Conservation (phyloP, 768 basidiomycete genomes). For the Boletales sp. region DNA sequence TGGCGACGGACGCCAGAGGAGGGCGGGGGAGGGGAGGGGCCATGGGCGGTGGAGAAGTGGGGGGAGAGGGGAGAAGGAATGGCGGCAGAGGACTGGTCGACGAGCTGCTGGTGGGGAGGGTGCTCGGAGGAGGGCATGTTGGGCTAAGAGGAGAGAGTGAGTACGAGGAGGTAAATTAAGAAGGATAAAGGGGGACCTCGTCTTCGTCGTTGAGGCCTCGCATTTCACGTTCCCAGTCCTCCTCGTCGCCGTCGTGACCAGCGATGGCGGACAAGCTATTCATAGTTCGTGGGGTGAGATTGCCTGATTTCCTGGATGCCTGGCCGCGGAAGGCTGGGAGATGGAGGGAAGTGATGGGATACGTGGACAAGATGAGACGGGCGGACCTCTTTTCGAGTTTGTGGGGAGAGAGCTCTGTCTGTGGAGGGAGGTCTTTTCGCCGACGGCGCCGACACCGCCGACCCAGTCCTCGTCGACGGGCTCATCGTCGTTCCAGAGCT, state of each 20-base stretch:
- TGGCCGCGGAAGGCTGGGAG: slow-evolving; percentile 49
- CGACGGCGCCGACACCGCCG: slow-evolving; percentile 76
- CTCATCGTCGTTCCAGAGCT: slow-evolving; percentile 71
- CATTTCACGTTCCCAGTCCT: slow-evolving; percentile 77
- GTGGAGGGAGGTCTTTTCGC: slow-evolving; percentile 77
- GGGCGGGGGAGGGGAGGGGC: slow-evolving; percentile 71
- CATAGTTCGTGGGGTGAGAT: slow-evolving; percentile 64
- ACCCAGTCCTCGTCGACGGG: slow-evolving; percentile 79
- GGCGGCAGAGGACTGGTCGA: slow-evolving; percentile 41
- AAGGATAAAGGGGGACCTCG: slow-evolving; percentile 45
- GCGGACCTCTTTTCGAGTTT: slow-evolving; percentile 70
- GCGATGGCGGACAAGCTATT: slow-evolving; percentile 84
- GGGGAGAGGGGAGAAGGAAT: slow-evolving; percentile 60
- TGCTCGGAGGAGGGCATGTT: slow-evolving; percentile 19
- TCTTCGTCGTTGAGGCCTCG: slow-evolving; percentile 58
- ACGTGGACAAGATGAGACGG: background rate
- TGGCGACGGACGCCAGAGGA: slow-evolving; percentile 72
- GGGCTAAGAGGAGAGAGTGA: slow-evolving; percentile 22
- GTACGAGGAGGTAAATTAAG: slow-evolving; percentile 3
- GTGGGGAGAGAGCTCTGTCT: slow-evolving; percentile 80
- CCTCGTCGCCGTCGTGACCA: slow-evolving; percentile 84
- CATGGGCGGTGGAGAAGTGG: slow-evolving; percentile 48
- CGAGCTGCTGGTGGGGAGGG: slow-evolving; percentile 43
- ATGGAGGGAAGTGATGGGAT: slow-evolving; percentile 5
- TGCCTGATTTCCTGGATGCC: slow-evolving; percentile 52